Evolutionary conservation across 495 filamentous ascomycete genomes (phyloP).

Genomic region (Ramalina peruviana): DNA sequence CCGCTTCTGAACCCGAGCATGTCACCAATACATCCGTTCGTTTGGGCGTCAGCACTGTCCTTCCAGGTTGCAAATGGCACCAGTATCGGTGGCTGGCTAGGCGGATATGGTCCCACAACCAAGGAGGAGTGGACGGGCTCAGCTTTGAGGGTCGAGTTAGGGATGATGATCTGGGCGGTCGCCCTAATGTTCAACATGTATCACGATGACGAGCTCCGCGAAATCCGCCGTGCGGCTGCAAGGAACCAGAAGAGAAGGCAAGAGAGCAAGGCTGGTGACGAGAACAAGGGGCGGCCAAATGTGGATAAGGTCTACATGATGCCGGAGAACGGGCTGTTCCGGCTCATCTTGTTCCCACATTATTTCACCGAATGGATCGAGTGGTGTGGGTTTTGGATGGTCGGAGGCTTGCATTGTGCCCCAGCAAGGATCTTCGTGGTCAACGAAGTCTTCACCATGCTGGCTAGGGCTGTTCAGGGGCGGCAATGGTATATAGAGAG

Average conservation of each 20-base stretch:
- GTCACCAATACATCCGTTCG: conserved; percentile 62
- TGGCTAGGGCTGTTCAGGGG: conserved; percentile 74
- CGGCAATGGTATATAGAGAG: conserved; percentile 75
- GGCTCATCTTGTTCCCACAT: conserved; percentile 74
- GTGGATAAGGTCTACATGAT: conserved; percentile 84
- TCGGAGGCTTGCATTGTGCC: conserved; percentile 44
- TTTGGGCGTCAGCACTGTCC: conserved; percentile 42
- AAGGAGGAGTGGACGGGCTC: conserved; percentile 40
- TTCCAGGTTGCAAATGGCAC: conserved; percentile 76
- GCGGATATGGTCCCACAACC: conserved; percentile 55
- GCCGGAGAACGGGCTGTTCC: conserved; percentile 70
- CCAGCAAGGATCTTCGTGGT: conserved; percentile 71
- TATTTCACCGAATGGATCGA: conserved; percentile 94
- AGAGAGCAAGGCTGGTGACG: conserved; percentile 20
- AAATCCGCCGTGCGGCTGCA: conserved; percentile 53
- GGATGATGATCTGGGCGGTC: conserved; percentile 45
- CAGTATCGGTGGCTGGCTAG: conserved; percentile 67
- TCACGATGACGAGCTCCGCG: conserved; percentile 64
- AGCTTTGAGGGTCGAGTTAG: conserved; percentile 22
- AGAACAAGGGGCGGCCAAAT: conserved; percentile 21
- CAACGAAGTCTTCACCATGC: conserved; percentile 81
- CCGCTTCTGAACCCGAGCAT: conserved; percentile 78
- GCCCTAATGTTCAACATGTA: conserved; percentile 72
- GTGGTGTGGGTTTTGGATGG: conserved; percentile 77
- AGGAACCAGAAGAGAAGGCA: conserved; percentile 27